Conservation (phyloP, 352 stramenopile genomes). For the Aphanomyces euteiches region DNA sequence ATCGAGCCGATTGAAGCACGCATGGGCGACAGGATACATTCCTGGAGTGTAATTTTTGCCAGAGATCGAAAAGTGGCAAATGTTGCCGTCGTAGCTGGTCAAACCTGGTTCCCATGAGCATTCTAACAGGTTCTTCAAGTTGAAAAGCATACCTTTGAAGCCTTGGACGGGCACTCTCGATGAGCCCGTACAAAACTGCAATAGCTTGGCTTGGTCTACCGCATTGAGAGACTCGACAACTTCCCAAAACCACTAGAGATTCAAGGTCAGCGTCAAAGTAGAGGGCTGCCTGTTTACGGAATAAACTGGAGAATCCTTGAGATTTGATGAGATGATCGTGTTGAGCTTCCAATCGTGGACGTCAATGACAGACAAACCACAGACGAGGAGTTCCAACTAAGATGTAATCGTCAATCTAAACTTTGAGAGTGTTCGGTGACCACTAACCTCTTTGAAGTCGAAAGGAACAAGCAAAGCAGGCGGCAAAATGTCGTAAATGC, state of each 20-base stretch:
- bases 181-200: slow-evolving; percentile 84
- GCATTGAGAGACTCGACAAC: slow-evolving; percentile 50
- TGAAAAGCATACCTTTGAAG: slow-evolving; percentile 47
- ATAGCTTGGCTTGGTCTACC: slow-evolving; percentile 70
- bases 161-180: slow-evolving; percentile 76
- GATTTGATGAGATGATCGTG: slow-evolving; percentile 52
- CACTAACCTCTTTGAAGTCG: slow-evolving; percentile 95
- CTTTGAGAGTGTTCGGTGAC: not conserved
- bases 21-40: slow-evolving; percentile 71
- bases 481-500: slow-evolving; percentile 96
- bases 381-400: slow-evolving; percentile 75
- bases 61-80: slow-evolving; percentile 65
- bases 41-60: slow-evolving; percentile 53
- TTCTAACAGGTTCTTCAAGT: not conserved
- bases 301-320: slow-evolving; percentile 49
- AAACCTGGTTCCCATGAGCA: slow-evolving; percentile 24
- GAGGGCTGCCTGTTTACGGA: not conserved
- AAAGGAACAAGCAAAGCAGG: slow-evolving; percentile 95
- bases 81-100: slow-evolving; percentile 77
- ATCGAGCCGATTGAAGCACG: slow-evolving; percentile 83
- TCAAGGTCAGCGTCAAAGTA: not conserved
- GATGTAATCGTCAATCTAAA: not conserved
- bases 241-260: slow-evolving; percentile 67
- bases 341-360: slow-evolving; percentile 82
- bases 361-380: slow-evolving; percentile 80